A percentile compares a stretch with the other conserved stretches of the same genome.
Evolutionary conservation across 805 yeast species (phyloP).

Genomic region (Metschnikowia similis): DNA sequence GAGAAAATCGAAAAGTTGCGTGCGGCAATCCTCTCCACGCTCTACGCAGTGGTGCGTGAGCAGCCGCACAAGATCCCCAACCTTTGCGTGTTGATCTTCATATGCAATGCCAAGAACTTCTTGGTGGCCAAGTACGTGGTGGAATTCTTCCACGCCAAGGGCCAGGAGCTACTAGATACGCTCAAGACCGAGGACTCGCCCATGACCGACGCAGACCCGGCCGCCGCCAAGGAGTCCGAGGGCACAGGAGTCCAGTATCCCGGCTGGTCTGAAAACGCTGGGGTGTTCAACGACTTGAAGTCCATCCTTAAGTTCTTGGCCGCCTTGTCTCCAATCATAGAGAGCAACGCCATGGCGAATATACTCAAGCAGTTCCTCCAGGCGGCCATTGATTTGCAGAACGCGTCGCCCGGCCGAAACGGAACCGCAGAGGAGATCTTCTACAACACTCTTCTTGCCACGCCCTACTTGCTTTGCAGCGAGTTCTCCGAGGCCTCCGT

Average conservation of each 20-base stretch:
- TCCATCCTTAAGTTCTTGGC: slow-evolving; percentile 67
- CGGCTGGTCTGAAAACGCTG: slow-evolving; percentile 34
- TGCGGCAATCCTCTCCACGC: slow-evolving; percentile 53
- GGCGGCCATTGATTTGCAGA: slow-evolving; percentile 55
- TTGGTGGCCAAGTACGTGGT: slow-evolving; percentile 65
- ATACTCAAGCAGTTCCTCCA: slow-evolving; percentile 52
- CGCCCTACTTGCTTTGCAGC: slow-evolving; percentile 61
- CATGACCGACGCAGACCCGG: slow-evolving; percentile 10
- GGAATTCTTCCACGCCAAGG: slow-evolving; percentile 62
- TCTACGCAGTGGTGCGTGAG: slow-evolving; percentile 69
- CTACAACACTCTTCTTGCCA: slow-evolving; percentile 54
- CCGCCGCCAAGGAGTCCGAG: neutral
- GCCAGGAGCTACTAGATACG: slow-evolving; percentile 51
- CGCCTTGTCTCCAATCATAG: slow-evolving; percentile 59
- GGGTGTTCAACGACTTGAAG: slow-evolving; percentile 69
- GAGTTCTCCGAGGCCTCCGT: slow-evolving; percentile 26
- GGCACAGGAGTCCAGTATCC: neutral
- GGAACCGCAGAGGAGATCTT: slow-evolving; percentile 67
- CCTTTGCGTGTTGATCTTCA: slow-evolving; percentile 62
- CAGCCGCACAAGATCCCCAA: slow-evolving; percentile 87
- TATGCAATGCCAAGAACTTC: slow-evolving; percentile 60
- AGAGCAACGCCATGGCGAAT: slow-evolving; percentile 33
- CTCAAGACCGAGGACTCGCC: slow-evolving; percentile 11
- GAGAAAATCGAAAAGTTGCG: slow-evolving; percentile 60
- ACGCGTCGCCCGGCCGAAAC: slow-evolving; percentile 33